Evolutionary conservation across 2,329 filamentous ascomycete genomes (phyloP).

Genomic region (Colletotrichum ledebouriae): DNA sequence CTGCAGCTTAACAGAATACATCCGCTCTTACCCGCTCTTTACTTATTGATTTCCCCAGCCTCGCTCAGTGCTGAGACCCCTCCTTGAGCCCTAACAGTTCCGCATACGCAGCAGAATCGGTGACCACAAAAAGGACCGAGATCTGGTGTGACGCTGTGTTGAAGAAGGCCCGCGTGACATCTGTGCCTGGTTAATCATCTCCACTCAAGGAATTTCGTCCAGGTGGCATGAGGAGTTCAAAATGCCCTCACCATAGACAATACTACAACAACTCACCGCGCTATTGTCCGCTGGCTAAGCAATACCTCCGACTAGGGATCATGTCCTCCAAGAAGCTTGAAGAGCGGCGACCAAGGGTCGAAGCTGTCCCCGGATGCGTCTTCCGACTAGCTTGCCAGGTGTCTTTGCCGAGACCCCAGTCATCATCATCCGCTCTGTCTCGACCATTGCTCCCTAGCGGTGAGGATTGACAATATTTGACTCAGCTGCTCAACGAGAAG

Average conservation of each 20-base stretch:
- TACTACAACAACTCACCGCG: neutral
- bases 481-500: constrained; percentile 35
- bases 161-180: constrained; percentile 37
- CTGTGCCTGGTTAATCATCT: constrained; percentile 8
- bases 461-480: constrained; percentile 33
- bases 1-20: constrained; percentile 21
- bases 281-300: neutral
- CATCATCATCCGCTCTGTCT: constrained; percentile 28
- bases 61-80: constrained; percentile 3
- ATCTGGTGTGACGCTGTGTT: constrained; percentile 37
- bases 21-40: constrained; percentile 14
- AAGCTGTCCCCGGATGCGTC: constrained; percentile 33
- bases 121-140: constrained; percentile 21
- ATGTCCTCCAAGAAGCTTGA: constrained; percentile 11
- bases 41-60: neutral
- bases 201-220: constrained; percentile 10
- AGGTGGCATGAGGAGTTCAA: constrained; percentile 10
- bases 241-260: constrained; percentile 1
- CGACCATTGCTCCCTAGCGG: constrained; percentile 37
- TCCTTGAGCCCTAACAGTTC: constrained; percentile 23
- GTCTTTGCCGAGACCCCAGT: constrained; percentile 38
- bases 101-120: constrained; percentile 16
- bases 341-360: constrained; percentile 24
- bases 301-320: neutral
- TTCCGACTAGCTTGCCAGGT: constrained; percentile 35